phyloP scores from a whole-genome alignment of 1,284 basidiomycete genomes.

The Papiliotrema flavescens region DNA sequence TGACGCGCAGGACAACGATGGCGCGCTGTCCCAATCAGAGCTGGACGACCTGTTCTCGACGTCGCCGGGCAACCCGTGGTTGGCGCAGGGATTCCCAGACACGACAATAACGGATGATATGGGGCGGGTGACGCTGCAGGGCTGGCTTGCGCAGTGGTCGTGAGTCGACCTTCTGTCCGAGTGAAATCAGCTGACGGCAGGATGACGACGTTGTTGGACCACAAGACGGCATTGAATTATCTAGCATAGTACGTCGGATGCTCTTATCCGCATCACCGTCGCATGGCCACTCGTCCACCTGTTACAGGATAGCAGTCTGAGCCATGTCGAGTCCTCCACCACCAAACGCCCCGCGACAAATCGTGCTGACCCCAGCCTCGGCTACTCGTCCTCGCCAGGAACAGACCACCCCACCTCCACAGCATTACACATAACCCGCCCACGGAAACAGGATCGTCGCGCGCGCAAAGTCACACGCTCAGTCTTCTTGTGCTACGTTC shows the following conservation, averaged over 20 bases:
- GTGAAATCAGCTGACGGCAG: conserved; percentile 50
- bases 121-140: conserved; percentile 89
- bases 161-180: conserved; percentile 39
- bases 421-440: conserved; percentile 74
- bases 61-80: conserved; percentile 92
- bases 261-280: too few species aligned
- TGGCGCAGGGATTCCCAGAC: conserved; percentile 77
- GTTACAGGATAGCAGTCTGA: too few species aligned
- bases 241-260: conserved; percentile 76
- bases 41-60: conserved; percentile 87
- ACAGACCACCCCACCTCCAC: conserved; percentile 57
- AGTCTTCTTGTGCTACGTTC: conserved; percentile 87
- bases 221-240: conserved; percentile 86
- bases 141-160: conserved; percentile 99
- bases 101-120: conserved; percentile 85
- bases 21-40: conserved; percentile 81
- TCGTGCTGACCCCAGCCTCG: conserved; percentile 36
- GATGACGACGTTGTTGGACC: conserved; percentile 94
- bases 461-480: conserved; percentile 83
- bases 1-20: conserved; percentile 76
- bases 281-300: too few species aligned
- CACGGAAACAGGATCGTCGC: conserved; percentile 77
- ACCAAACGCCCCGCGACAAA: too few species aligned
- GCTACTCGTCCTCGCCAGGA: conserved; percentile 49
- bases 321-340: too few species aligned